Base-by-base conservation (phyloP, 2,329 filamentous ascomycete species). In the Samsoniella hepiali region DNA sequence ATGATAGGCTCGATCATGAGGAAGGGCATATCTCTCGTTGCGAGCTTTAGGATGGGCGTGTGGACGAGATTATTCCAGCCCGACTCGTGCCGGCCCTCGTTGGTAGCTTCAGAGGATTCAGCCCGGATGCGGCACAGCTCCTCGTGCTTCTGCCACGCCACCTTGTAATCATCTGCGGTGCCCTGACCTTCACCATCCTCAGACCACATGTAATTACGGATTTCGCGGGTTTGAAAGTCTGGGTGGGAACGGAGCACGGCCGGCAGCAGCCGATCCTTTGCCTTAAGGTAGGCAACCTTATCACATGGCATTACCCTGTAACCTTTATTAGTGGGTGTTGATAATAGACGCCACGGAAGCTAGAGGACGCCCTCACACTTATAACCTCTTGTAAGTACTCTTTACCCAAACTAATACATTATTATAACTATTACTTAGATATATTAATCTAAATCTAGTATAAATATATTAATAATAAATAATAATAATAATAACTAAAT, bases 41-140 rank as follows among this genome's bases (percentile, higher is more conserved):
- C 56, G n/a, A 49, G 44, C 56, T 58, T 17, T 3, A 58, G 56
- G 0, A 58, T 10, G 5, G 56, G 56, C 22, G 56, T 58, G 42
- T 58, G 42, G 17, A 58, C 42, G 31, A 58, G 42, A 2, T 49
- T 58, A 31, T 58, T 58, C 56, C 42, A 58, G 10, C 31, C 17
- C 8, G 56, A 15, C 13, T 58, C 56, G n/a, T 42, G 49, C 32
- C 56, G 56, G 42, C 22, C 10, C 32, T 49, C 49, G 31, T 58
- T 49, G 22, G 56, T 9, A 13, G 56, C 49, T 3, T 42, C 56
- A 27, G 49, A 2, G 17, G 56, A 47, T 32, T 58, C 29, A 32
- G 5, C n/a, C 3, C 49, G 31, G 17, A 58, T 47, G 31, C 42
- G 44, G 42, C 31, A 2, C 5, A 58, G 56, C 17, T 58, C 15